Evolutionary conservation across 1,284 basidiomycete genomes (phyloP).

Genomic region (Rhodotorula glutinis): DNA sequence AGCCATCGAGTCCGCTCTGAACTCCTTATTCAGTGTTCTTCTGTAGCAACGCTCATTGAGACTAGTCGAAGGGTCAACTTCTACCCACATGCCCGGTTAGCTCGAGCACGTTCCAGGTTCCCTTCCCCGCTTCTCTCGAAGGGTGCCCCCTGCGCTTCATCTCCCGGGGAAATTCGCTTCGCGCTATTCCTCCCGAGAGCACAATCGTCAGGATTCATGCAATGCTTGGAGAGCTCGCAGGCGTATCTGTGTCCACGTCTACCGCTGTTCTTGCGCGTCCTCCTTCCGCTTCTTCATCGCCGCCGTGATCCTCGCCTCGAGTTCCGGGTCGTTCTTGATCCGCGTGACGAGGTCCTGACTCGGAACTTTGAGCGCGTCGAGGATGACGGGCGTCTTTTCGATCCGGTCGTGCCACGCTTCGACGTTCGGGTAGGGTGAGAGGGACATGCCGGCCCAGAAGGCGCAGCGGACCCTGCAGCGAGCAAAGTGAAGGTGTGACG

Average conservation of each 20-base stretch:
- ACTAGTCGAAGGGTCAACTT: too few species aligned
- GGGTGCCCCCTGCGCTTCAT: too few species aligned
- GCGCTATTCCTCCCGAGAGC: too few species aligned
- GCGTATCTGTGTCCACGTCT: too few species aligned
- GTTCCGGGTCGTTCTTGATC: conserved; percentile 12
- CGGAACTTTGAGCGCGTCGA: conserved; percentile 27
- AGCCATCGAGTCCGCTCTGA: not conserved
- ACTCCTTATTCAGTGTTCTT: too few species aligned
- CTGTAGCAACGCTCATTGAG: too few species aligned
- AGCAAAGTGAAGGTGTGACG: not conserved
- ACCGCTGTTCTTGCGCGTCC: conserved; percentile 3
- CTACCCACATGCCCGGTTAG: too few species aligned
- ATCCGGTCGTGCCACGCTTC: conserved; percentile 24
- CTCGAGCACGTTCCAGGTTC: too few species aligned
- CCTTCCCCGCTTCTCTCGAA: too few species aligned
- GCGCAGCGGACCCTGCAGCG: conserved; percentile 20
- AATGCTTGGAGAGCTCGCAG: too few species aligned
- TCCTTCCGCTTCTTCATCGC: conserved; percentile 13
- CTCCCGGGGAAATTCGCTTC: too few species aligned
- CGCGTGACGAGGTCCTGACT: conserved; percentile 22
- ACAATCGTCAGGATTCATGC: too few species aligned
- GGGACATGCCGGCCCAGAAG: conserved; percentile 29
- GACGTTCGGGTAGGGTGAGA: conserved; percentile 22
- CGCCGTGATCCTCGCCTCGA: conserved; percentile 22
- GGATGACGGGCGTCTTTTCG: conserved; percentile 17